These are phyloP conservation scores for Phaeosphaeria sp. DNA, from an alignment of 2,329 filamentous ascomycete species.

Conservation along the genomic window DNA sequence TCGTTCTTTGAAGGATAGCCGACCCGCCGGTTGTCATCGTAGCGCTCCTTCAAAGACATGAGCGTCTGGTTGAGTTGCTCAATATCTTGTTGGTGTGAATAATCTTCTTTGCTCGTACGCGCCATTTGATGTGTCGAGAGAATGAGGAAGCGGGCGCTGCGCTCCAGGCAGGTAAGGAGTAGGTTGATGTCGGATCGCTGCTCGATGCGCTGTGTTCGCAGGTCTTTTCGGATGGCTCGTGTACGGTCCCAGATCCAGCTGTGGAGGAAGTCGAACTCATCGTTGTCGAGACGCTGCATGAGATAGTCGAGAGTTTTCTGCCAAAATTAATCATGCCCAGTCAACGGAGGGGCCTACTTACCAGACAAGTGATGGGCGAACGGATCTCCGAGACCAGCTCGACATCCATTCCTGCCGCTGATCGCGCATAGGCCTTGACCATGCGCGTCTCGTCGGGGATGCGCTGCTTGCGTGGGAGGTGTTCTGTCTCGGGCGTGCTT, in stretches of 20 bases:
- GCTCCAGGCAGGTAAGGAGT: slow-evolving; percentile 67
- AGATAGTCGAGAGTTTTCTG: slow-evolving; percentile 54
- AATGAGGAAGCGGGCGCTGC: slow-evolving; percentile 70
- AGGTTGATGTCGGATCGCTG: slow-evolving; percentile 61
- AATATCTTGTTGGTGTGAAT: slow-evolving; percentile 64
- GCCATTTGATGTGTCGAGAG: slow-evolving; percentile 65
- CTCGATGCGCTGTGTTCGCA: slow-evolving; percentile 67
- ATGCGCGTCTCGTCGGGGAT: slow-evolving; percentile 61
- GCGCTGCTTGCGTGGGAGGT: slow-evolving; percentile 37
- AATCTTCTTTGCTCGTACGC: slow-evolving; percentile 51
- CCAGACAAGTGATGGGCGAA: slow-evolving; percentile 57
- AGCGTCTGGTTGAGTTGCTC: slow-evolving; percentile 70
- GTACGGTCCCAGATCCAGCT: slow-evolving; percentile 72
- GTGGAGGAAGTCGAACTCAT: slow-evolving; percentile 58
- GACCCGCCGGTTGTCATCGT: slow-evolving; percentile 49
- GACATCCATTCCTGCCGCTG: slow-evolving; percentile 68
- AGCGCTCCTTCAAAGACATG: slow-evolving; percentile 64
- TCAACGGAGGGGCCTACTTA: slow-evolving; percentile 21
- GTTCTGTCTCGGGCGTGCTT: slow-evolving; percentile 52
- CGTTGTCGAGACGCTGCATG: slow-evolving; percentile 57
- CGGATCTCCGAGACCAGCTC: slow-evolving; percentile 70
- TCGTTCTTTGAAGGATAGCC: slow-evolving; percentile 62
- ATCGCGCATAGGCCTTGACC: slow-evolving; percentile 69
- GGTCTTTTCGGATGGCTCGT: slow-evolving; percentile 69
- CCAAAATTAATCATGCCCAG: slow-evolving; percentile 23